Base-by-base conservation (phyloP, 140 eudicot genomes). In the Anethum foeniculum region DNA sequence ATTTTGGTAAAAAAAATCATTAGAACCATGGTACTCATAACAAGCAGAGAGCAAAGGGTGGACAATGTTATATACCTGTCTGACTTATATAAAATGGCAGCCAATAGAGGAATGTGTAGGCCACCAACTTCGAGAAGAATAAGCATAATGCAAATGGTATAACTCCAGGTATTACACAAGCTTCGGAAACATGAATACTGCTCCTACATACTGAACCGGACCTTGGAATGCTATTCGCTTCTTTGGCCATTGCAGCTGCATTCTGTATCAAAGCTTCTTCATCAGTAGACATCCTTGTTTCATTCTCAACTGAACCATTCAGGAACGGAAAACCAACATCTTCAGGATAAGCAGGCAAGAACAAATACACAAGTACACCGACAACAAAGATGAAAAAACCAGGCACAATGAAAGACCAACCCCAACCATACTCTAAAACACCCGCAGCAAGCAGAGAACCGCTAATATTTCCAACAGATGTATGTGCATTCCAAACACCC, bases 401-500 rank as follows among this genome's bases (percentile, higher is more conserved):
- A 0, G 98, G 97, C 65, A 88, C 86, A 30, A 93, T 90, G 68
- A 93, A 91, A 32, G 96, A 91, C 98, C 97, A 93, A 23, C 98
- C 98, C 98, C 98, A 94, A 23, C 97, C 97, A 65, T 92, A 90
- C 16, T 94, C 81, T 89, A 94, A 83, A 54, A 94, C 96, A 69
- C 90, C 56, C 3, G 98, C 96, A 36, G 98, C 98, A 23, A 94
- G 87, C 80, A 94, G 87, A 0, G 98, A 90, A 7, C 98, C 98
- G 16, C 87, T 85, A n/a, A 94, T 94, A 67, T 94, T 94, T 18
- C 98, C 98, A 34, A 92, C 90, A 1, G 98, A 94, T 0, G 97
- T 94, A 54, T 94, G 98, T 28, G 98, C 98, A 75, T 94, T 94
- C 98, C 98, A 94, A 12, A 94, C 82, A 62, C 98, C 98, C 98